A percentile compares a stretch with the other conserved stretches of the same genome.
Evolutionary conservation across 306 rosid species (phyloP).

Genomic region (Corylus heterophylla): DNA sequence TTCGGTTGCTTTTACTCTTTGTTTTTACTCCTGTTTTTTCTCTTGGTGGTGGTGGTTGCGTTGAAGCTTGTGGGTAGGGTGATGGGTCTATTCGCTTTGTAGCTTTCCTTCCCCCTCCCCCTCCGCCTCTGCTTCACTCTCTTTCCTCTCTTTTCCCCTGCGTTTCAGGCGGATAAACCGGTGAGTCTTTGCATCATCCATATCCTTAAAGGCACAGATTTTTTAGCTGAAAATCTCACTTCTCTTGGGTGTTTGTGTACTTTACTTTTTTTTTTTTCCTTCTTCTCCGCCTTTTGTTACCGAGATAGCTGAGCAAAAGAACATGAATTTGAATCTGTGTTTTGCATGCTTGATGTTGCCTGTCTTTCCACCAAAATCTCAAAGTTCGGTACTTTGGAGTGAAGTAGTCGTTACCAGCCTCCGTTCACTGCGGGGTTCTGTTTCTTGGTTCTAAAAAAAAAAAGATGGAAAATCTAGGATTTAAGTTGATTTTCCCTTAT

Average conservation of each 20-base stretch:
- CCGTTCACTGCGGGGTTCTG: slow-evolving; percentile 9
- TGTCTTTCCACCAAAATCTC: neutral
- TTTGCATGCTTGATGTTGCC: slow-evolving; percentile 5
- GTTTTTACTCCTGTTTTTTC: slow-evolving; percentile 33
- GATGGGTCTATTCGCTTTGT: slow-evolving; percentile 40
- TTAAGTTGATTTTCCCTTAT: slow-evolving; percentile 11
- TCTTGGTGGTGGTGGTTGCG: slow-evolving; percentile 39
- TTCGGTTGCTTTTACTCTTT: slow-evolving; percentile 21
- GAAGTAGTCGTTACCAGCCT: neutral
- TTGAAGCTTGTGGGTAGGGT: slow-evolving; percentile 41
- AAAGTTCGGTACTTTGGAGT: neutral
- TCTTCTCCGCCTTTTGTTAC: slow-evolving; percentile 3
- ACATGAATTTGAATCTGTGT: slow-evolving; percentile 13
- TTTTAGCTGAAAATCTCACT: slow-evolving; percentile 36
- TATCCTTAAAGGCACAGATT: neutral
- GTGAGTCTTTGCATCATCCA: slow-evolving; percentile 51
- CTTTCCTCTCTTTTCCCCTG: slow-evolving; percentile 35
- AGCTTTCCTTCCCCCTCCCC: slow-evolving; percentile 18
- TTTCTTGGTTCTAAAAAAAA: slow-evolving; percentile 9
- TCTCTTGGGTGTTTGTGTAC: slow-evolving; percentile 32
- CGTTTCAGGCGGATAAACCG: slow-evolving; percentile 61
- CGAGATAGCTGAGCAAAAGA: slow-evolving; percentile 2
- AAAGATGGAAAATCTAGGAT: neutral
- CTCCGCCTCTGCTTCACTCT: neutral
- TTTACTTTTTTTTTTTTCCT: neutral